Percentiles rank a stretch among this genome's conserved stretches.
phyloP scores from a whole-genome alignment of 192 early-diverging fungal species.

The Coemansia sp. region DNA sequence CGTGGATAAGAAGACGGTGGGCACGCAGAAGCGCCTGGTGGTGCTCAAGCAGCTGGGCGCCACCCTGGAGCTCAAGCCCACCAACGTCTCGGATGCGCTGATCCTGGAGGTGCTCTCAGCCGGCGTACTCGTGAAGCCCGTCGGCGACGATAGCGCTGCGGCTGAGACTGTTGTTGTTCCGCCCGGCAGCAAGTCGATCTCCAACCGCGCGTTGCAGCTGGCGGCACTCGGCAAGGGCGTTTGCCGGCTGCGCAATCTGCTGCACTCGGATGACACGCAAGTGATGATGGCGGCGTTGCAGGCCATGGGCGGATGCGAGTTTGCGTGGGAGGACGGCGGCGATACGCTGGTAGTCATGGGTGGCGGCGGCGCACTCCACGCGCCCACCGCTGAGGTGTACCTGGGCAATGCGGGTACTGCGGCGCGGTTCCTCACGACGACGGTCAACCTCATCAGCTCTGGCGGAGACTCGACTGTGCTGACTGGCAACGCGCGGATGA shows the following conservation, averaged over 20 bases:
- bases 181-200: conserved; percentile 97
- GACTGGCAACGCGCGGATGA: conserved; percentile 98
- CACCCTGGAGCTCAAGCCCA: conserved; percentile 80
- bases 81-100: conserved; percentile 77
- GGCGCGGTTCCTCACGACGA: conserved; percentile 89
- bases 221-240: conserved; percentile 84
- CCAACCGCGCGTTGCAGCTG: conserved; percentile 91
- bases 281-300: conserved; percentile 93
- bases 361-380: conserved; percentile 69
- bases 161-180: conserved; percentile 54
- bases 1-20: conserved; percentile 97
- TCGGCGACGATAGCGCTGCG: conserved; percentile 26
- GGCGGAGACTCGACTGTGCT: conserved; percentile 57
- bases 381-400: conserved; percentile 80
- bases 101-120: conserved; percentile 84
- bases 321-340: conserved; percentile 92
- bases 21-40: conserved; percentile 88
- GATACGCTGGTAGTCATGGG: conserved; percentile 84
- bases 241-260: conserved; percentile 79
- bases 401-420: conserved; percentile 98
- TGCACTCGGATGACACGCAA: conserved; percentile 98
- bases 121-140: conserved; percentile 67
- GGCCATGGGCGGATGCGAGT: conserved; percentile 81
- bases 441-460: conserved; percentile 72
- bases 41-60: conserved; percentile 82